Evolutionary conservation across 139 green algal genomes (phyloP).

Genomic region (Chlamydomonas eustigma): DNA sequence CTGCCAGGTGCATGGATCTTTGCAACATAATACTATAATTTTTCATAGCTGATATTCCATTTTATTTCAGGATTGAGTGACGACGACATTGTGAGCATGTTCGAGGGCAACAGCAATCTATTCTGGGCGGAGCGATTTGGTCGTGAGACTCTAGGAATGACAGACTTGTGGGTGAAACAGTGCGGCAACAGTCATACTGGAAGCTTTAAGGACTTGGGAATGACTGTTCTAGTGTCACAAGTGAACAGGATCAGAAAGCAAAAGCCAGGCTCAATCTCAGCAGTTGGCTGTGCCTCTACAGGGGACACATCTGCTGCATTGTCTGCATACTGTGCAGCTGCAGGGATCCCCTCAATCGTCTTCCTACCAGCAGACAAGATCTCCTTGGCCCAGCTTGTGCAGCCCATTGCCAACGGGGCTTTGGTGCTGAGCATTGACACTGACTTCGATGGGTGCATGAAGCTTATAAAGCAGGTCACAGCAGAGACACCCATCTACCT

Average conservation of each 20-base stretch:
- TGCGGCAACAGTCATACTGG: conserved; percentile 98
- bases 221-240: conserved; percentile 97
- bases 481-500: conserved; percentile 97
- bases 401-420: conserved; percentile 98
- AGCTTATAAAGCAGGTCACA: conserved; percentile 90
- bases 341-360: conserved; percentile 97
- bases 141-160: conserved; percentile 87
- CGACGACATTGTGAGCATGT: conserved; percentile 98
- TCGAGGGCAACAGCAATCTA: conserved; percentile 98
- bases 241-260: conserved; percentile 79
- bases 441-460: conserved; percentile 99
- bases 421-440: conserved; percentile 98
- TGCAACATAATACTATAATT: too few species aligned
- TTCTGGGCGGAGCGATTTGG: conserved; percentile 99
- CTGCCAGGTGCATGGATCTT: conserved; percentile 85
- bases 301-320: conserved; percentile 97
- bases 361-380: conserved; percentile 99
- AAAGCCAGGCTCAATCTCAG: conserved; percentile 80
- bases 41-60: not conserved
- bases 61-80: conserved; percentile 50
- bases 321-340: conserved; percentile 94
- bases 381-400: conserved; percentile 94
- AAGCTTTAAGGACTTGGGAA: conserved; percentile 99
- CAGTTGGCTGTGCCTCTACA: conserved; percentile 97
- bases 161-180: conserved; percentile 99